A percentile compares a stretch with the other conserved stretches of the same genome.
Evolutionary conservation across 495 filamentous ascomycete genomes (phyloP).

Genomic region (Echria macrotheca): DNA sequence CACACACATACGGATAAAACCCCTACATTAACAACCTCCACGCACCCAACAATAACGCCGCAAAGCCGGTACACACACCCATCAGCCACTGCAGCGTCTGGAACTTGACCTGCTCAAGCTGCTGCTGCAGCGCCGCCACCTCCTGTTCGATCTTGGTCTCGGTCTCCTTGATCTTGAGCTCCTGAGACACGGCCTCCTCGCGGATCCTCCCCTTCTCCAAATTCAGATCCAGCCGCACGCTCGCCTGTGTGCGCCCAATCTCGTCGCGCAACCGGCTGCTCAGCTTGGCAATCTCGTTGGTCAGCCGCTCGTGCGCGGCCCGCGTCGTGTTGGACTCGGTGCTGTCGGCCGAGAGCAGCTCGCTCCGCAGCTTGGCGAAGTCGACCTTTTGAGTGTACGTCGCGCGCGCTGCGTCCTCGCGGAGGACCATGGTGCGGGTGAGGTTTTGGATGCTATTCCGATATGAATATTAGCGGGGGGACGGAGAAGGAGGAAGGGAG

Average conservation of each 20-base stretch:
- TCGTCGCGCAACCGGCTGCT: slow-evolving; percentile 86
- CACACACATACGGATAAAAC: too few relatives aligned
- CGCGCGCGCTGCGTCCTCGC: slow-evolving; percentile 79
- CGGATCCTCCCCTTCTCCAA: slow-evolving; percentile 95
- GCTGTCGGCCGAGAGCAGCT: slow-evolving; percentile 84
- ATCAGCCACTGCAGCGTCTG: slow-evolving; percentile 97
- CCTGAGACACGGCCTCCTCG: slow-evolving; percentile 94
- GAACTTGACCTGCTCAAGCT: slow-evolving; percentile 96
- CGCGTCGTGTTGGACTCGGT: slow-evolving; percentile 84
- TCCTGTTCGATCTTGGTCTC: slow-evolving; percentile 98
- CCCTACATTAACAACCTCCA: slow-evolving; percentile 75
- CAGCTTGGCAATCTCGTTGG: slow-evolving; percentile 90
- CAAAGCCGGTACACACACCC: slow-evolving; percentile 90
- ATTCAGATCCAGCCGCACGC: slow-evolving; percentile 86
- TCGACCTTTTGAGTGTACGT: slow-evolving; percentile 99
- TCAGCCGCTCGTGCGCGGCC: slow-evolving; percentile 84
- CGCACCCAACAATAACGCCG: slow-evolving; percentile 89
- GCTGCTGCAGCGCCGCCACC: slow-evolving; percentile 81
- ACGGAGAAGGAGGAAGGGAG: not conserved
- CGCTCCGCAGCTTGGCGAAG: slow-evolving; percentile 95
- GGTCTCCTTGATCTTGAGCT: slow-evolving; percentile 98
- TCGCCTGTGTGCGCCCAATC: slow-evolving; percentile 86
- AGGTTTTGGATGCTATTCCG: slow-evolving; percentile 80
- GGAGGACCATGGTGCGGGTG: slow-evolving; percentile 96
- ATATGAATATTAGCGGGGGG: not conserved